Evolutionary conservation across 2,329 filamentous ascomycete species (phyloP).

Genomic region (Fusarium albidum): DNA sequence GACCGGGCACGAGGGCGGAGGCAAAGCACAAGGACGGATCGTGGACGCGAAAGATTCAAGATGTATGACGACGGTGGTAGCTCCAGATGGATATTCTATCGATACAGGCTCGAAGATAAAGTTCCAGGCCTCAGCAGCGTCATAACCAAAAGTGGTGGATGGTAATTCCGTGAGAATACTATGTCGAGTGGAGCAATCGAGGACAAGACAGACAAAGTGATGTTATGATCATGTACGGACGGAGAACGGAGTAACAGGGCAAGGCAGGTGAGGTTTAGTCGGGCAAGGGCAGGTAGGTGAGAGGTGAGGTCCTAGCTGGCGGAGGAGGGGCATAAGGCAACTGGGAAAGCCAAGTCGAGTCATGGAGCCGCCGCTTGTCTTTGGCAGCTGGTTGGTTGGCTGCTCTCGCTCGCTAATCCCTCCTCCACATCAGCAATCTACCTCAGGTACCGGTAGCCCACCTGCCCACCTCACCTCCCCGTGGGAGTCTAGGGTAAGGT

Average conservation of each 20-base stretch:
- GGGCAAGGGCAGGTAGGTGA: conserved; percentile 10
- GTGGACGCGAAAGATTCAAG: conserved; percentile 13
- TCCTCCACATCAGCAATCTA: not conserved
- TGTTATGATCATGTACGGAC: conserved; percentile 20
- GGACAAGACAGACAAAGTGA: conserved; percentile 4
- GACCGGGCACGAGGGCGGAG: conserved; percentile 17
- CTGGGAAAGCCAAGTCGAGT: conserved; percentile 20
- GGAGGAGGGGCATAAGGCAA: conserved; percentile 38
- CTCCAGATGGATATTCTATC: conserved; percentile 11
- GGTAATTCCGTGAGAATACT: conserved; percentile 13
- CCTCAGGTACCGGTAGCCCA: too few relatives aligned
- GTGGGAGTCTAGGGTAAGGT: conserved; percentile 16
- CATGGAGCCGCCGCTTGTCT: conserved; percentile 10
- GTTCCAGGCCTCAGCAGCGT: not conserved
- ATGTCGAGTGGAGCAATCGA: conserved; percentile 10
- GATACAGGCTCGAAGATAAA: not conserved
- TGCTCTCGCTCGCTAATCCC: conserved; percentile 14
- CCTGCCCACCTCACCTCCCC: too few relatives aligned
- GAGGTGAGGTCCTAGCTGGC: conserved; percentile 11
- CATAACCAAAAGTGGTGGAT: conserved; percentile 11
- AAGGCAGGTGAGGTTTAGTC: conserved; percentile 8
- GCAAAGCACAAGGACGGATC: conserved; percentile 15
- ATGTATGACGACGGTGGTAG: conserved; percentile 8
- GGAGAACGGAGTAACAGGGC: too few relatives aligned
- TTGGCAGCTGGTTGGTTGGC: conserved; percentile 10